These are phyloP conservation scores for Cryomyces minteri DNA, from an alignment of 495 filamentous ascomycete genomes.

Conservation along the genomic window DNA sequence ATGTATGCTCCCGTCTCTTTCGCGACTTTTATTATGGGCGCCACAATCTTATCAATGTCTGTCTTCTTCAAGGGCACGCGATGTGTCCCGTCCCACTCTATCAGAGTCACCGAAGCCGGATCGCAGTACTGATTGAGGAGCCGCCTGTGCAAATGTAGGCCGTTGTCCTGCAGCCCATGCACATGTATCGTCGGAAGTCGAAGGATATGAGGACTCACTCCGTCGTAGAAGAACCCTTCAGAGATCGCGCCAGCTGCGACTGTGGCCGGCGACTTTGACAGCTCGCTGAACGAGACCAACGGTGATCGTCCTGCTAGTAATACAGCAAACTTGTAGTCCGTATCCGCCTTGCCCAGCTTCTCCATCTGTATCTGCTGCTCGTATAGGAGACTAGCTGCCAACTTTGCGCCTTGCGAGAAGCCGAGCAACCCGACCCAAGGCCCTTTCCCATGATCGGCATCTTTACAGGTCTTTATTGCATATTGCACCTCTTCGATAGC, in stretches of 20 bases:
- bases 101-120: slow-evolving; percentile 20
- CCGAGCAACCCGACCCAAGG: slow-evolving; percentile 38
- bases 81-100: slow-evolving; percentile 46
- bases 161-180: slow-evolving; percentile 37
- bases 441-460: slow-evolving; percentile 24
- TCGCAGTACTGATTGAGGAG: slow-evolving; percentile 33
- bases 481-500: slow-evolving; percentile 20
- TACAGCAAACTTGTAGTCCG: slow-evolving; percentile 24
- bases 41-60: slow-evolving; percentile 32
- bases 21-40: slow-evolving; percentile 16
- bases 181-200: slow-evolving; percentile 44
- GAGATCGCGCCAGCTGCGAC: slow-evolving; percentile 16
- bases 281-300: slow-evolving; percentile 27
- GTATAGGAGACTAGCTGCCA: slow-evolving; percentile 28
- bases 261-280: slow-evolving; percentile 10
- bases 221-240: slow-evolving; percentile 20
- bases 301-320: slow-evolving; percentile 38
- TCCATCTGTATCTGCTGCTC: slow-evolving; percentile 20
- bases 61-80: slow-evolving; percentile 34
- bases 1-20: not conserved
- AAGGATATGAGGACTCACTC: slow-evolving; percentile 16
- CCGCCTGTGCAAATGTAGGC: slow-evolving; percentile 30
- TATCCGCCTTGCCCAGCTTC: slow-evolving; percentile 8
- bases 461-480: slow-evolving; percentile 16
- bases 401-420: slow-evolving; percentile 39